Percentiles rank a stretch among this genome's conserved stretches.
phyloP scores from a whole-genome alignment of 2,329 filamentous ascomycete genomes.

The Paracamarosporium sp. region DNA sequence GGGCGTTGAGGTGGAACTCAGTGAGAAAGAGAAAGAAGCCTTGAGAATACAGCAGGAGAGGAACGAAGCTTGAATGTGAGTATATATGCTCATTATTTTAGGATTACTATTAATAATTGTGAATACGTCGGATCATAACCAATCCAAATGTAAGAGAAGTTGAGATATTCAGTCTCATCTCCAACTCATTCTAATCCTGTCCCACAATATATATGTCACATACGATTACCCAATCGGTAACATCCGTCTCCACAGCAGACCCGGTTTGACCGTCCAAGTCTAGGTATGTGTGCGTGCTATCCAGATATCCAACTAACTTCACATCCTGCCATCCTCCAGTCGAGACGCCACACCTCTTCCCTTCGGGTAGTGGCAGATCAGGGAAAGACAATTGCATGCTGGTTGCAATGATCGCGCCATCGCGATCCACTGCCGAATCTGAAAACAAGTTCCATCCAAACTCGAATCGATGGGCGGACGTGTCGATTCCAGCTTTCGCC shows the following conservation, averaged over 20 bases:
- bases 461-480: background rate
- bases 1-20: background rate
- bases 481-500: background rate
- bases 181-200: background rate
- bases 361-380: background rate
- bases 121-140: too few species aligned
- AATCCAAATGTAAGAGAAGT: too few species aligned
- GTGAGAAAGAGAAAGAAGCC: background rate
- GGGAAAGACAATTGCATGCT: background rate
- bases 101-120: too few species aligned
- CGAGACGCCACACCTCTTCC: background rate
- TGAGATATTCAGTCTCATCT: too few species aligned
- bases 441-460: background rate
- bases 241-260: background rate
- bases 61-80: background rate
- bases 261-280: background rate
- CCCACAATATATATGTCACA: background rate
- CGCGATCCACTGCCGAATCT: background rate
- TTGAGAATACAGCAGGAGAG: background rate
- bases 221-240: background rate
- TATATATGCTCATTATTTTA: too few species aligned
- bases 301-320: background rate
- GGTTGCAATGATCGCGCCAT: background rate
- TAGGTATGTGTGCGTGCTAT: background rate
- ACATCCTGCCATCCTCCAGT: background rate